A percentile compares a stretch with the other conserved stretches of the same genome.
Conservation (phyloP, 345 rosid genomes). For the Toxicodendron radicans region DNA sequence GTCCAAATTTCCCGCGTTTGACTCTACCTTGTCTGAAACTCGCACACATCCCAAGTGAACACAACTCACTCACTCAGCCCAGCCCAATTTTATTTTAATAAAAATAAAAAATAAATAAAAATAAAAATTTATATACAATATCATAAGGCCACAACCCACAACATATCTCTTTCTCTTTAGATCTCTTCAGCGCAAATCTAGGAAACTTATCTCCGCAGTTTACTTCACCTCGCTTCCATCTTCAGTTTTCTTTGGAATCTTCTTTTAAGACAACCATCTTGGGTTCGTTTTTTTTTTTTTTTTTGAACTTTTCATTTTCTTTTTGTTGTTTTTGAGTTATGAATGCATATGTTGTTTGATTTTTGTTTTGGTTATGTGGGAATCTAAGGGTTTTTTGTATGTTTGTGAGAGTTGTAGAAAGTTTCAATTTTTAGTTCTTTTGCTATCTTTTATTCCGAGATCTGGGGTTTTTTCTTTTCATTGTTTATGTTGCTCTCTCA, state of each 20-base stretch:
- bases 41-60: slow-evolving; percentile 33
- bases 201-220: slow-evolving; percentile 16
- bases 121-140: background rate
- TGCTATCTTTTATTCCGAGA: background rate
- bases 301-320: background rate
- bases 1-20: slow-evolving; percentile 34
- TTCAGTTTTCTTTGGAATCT: slow-evolving; percentile 9
- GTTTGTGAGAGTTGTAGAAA: background rate
- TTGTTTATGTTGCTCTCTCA: background rate
- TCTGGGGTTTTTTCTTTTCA: background rate
- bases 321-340: background rate
- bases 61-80: background rate
- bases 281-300: background rate
- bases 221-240: slow-evolving; percentile 14
- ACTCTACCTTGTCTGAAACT: slow-evolving; percentile 37
- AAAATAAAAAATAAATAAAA: no score
- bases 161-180: slow-evolving; percentile 15
- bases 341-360: background rate
- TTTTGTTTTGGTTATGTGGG: background rate
- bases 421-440: background rate
- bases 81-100: background rate
- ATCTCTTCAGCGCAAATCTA: slow-evolving; percentile 32
- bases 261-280: background rate
- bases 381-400: slow-evolving; percentile 18
- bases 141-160: background rate